phyloP scores from a whole-genome alignment of 805 yeast genomes.

The Cyberlindnera subsufficiens region DNA sequence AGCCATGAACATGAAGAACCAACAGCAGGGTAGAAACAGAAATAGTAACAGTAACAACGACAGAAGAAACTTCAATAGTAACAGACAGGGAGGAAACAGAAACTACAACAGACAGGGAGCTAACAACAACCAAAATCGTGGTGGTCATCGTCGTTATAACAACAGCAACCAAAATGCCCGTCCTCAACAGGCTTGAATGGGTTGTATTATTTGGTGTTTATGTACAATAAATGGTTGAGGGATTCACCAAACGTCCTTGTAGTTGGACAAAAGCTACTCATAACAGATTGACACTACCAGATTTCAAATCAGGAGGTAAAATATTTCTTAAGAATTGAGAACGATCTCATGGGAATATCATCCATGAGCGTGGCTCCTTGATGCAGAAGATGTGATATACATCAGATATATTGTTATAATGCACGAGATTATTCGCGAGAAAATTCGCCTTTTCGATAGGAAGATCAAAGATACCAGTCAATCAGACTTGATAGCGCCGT shows the following conservation, averaged over 20 bases:
- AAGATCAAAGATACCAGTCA: slow-evolving; percentile 19
- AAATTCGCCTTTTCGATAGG: not conserved
- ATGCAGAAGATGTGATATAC: no score
- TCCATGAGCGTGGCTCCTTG: no score
- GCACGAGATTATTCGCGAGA: no score
- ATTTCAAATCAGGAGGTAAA: no score
- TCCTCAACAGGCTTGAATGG: not conserved
- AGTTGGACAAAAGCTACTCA: no score
- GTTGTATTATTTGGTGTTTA: no score
- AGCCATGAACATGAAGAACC: slow-evolving; percentile 50
- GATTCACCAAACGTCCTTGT: no score
- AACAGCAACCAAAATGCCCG: slow-evolving; percentile 4
- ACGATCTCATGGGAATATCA: no score
- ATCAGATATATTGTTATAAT: no score
- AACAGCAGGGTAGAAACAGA: slow-evolving; percentile 38
- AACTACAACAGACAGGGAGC: slow-evolving; percentile 1
- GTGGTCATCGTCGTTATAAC: slow-evolving; percentile 2
- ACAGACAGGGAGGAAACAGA: slow-evolving; percentile 7
- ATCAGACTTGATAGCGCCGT: slow-evolving; percentile 52
- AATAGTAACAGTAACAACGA: slow-evolving; percentile 38
- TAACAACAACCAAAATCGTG: slow-evolving; percentile 1
- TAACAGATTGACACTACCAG: no score
- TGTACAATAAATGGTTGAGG: no score
- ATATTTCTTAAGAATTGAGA: no score
- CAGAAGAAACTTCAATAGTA: slow-evolving; percentile 28